Base-by-base conservation (phyloP, 495 filamentous ascomycete genomes). In the Friedmanniomyces endolithicus region DNA sequence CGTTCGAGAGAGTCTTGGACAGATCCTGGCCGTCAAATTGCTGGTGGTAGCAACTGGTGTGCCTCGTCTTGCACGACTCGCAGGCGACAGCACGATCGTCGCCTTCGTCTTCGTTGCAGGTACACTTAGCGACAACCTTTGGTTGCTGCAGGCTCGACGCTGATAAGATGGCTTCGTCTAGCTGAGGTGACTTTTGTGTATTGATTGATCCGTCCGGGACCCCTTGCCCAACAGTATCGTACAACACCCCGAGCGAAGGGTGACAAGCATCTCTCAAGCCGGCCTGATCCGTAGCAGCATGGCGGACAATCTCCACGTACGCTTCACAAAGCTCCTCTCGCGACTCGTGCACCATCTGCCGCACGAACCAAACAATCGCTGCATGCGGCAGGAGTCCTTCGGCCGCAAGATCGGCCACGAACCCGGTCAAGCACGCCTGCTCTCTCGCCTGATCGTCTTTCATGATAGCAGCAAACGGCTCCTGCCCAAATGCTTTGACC, bases 321-420 rank as follows among this genome's bases (percentile, higher is more conserved):
- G 61, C 61, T 25, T 63, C 54, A 37, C 57, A 50, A 16, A 63
- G 41, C n/a, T 60, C 61, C 22, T 58, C 49, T 31, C 57, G 48
- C 11, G 20, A 25, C 37, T 60, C 61, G 39, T 51, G 49, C 1
- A 55, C 29, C 17, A 59, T 16, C 48, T 58, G 52, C 17, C 29
- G 31, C 1, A 37, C 23, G 20, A 60, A 41, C 61, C 61, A 63
- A 9, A 16, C 6, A 7, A 49, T 2, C 2, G 41, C 20, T 1
- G 19, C 31, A 12, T 14, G 16, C 14, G 49, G 39, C 7, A 63
- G n/a, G 12, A 22, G 19, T 6, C 49, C 41, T 17, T 19, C 24
- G 17, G 33, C 35, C 0, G 57, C 57, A 11, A 60, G 33, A n/a
- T 60, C 47, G 11, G 53, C 40, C 8, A 58, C 27, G 33, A 63